Evolutionary conservation across 257 asterid genomes (phyloP).

Genomic region (Phtheirospermum japonicum): DNA sequence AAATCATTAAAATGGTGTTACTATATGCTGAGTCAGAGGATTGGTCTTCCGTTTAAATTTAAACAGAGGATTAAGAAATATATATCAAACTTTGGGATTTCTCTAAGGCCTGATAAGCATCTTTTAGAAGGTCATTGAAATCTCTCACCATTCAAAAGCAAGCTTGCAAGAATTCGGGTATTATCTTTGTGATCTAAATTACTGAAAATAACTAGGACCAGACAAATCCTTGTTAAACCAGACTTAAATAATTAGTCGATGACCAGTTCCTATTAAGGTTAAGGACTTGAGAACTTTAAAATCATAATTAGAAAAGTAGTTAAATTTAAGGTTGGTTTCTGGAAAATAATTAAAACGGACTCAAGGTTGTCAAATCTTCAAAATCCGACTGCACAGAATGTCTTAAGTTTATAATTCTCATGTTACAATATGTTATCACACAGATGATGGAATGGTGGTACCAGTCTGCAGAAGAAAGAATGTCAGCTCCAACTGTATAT

Average conservation of each 20-base stretch:
- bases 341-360: not conserved
- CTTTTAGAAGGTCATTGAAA: constrained; percentile 2
- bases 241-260: not conserved
- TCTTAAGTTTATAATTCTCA: constrained; percentile 1
- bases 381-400: constrained; percentile 18
- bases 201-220: not conserved
- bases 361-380: constrained; percentile 6
- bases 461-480: constrained; percentile 98
- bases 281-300: not conserved
- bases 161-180: not conserved
- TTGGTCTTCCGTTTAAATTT: not conserved
- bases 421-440: constrained; percentile 16
- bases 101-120: not conserved
- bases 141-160: constrained; percentile 4
- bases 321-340: constrained; percentile 2
- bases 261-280: constrained; percentile 12
- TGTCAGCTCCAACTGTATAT: constrained; percentile 96
- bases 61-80: not conserved
- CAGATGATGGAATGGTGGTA: constrained; percentile 99
- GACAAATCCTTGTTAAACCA: not conserved
- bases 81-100: not conserved
- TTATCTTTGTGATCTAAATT: not conserved
- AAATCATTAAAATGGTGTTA: not conserved
- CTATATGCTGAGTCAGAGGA: not conserved
- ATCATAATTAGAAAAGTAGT: not conserved